Base-by-base conservation (phyloP, 2,329 filamentous ascomycete genomes). In the Xylariaceae sp. region DNA sequence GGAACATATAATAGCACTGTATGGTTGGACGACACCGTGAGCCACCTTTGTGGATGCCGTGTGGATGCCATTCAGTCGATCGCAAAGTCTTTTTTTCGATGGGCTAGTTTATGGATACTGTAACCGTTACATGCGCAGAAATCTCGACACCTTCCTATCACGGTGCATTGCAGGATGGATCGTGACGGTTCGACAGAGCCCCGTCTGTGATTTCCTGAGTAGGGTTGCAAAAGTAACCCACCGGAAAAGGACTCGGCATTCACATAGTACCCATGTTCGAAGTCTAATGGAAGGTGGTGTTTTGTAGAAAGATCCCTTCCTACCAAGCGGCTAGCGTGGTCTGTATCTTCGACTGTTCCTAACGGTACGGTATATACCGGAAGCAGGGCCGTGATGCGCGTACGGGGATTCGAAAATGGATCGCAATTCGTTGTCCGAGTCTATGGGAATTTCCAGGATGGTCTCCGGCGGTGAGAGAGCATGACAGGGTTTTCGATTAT, bases 111-210 rank as follows among this genome's bases (percentile, higher is more conserved):
- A n/a, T n/a, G n/a, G n/a, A n/a, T 13, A 24, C 27, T 2, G 16
- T 39, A 9, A 13, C 4, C 20, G 30, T 42, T 43, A 42, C 26
- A 15, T 37, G 26, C 13, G 35, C 23, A 11, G 32, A 13, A 27
- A 13, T 30, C 4, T 16, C 2, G 49, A 16, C 55, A 49, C 47
- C 47, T 58, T 55, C 55, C 55, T 55, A 48, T 58, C 47, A 48
- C 15, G 39, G 51, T 21, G 43, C 43, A 44, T 48, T 47, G 26
- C 50, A 47, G 45, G 40, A 46, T 33, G 29, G 36, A 36, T 10
- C 20, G 16, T 13, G 37, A 35, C 33, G 15, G 30, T 30, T 40
- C 29, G 35, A 45, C 33, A 44, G n/a, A 20, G 44, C 33, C 36
- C 18, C 16, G 36, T 15, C 21, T 21, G 21, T 21, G 36, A 13